A percentile compares a stretch with the other conserved stretches of the same genome.
Conservation (phyloP, 2,329 filamentous ascomycete genomes). For the Neoscytalidium dimidiatum region DNA sequence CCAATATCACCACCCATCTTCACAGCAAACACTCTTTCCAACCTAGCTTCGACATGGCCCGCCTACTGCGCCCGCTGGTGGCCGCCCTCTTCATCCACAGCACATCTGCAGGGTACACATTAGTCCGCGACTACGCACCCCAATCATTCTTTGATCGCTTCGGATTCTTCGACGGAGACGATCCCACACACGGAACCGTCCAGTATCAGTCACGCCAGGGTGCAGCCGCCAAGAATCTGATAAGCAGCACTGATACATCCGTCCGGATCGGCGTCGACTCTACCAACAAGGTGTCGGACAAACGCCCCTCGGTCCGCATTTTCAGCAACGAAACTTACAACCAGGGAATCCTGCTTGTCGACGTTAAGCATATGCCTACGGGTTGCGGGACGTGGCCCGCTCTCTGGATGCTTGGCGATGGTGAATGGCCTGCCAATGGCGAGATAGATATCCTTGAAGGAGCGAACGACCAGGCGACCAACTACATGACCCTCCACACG, state of each 20-base stretch:
- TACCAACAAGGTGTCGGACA: conserved; percentile 24
- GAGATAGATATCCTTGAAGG: conserved; percentile 42
- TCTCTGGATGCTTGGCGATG: conserved; percentile 33
- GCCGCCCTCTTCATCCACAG: background rate
- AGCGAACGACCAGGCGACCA: conserved; percentile 32
- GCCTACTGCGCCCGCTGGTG: background rate
- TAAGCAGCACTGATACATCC: conserved; percentile 29
- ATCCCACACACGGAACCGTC: conserved; percentile 48
- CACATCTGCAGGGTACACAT: conserved; percentile 29
- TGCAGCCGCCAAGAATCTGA: background rate
- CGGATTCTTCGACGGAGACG: conserved; percentile 41
- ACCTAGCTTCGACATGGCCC: background rate
- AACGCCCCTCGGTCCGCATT: conserved; percentile 32
- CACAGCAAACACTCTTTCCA: background rate
- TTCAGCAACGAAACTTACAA: conserved; percentile 35
- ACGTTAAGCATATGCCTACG: conserved; percentile 36
- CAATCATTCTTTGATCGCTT: conserved; percentile 48
- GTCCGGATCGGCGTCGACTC: conserved; percentile 47
- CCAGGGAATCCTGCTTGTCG: conserved; percentile 33
- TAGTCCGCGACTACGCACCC: conserved; percentile 42
- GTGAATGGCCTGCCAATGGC: conserved; percentile 32
- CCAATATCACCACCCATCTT: background rate
- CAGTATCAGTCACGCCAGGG: conserved; percentile 35
- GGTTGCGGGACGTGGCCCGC: conserved; percentile 38
- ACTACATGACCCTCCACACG: conserved; percentile 38